Base-by-base conservation (phyloP, 176 grass and related monocot genomes). In the Oryza longistaminata region DNA sequence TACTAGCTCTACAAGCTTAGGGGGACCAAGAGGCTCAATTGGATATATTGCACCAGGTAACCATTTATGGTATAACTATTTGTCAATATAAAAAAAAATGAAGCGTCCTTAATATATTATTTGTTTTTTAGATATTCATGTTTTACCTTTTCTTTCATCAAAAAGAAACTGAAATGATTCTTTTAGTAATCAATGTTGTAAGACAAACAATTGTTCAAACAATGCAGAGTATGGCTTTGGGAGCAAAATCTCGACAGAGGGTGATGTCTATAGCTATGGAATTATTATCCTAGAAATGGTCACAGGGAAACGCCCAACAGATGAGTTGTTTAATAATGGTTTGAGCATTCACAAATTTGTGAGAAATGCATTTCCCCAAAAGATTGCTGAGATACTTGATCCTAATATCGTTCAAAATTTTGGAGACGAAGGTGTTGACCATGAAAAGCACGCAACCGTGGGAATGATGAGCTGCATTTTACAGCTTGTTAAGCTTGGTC, bases 241-340 rank as follows among this genome's bases (percentile, higher is more conserved):
- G n/a, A 70, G 68, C 45, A 52, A 85, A 9, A 48, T 86, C 35
- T 86, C 88, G 4, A 78, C 22, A 9, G 55, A 24, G 2, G 88
- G 77, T 35, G 88, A 90, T 82, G 78, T 90, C 19, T 90, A 90
- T 21, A 90, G 88, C 88, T 90, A 81, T 12, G 83, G 88, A 71
- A 75, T 90, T 5, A 60, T 90, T 17, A 64, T 90, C 21, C 25
- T 90, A 33, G 88, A 90, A 66, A 55, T 90, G 70, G 46, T 90
- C 81, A 89, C 81, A 8, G 75, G 65, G 8, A 85, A 68, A 40
- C 65, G 40, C 4, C 87, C 82, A 75, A 76, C 82, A 52, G 71
- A 90, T 24, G 44, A 71, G 19, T 55, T 86, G 65, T 86, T 90
- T 25, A 90, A 77, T 5, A 42, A 86, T 77, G 88, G 77, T 45